These are phyloP conservation scores for Colletotrichum tropicicola DNA, from an alignment of 2,329 filamentous ascomycete genomes.

Conservation along the genomic window DNA sequence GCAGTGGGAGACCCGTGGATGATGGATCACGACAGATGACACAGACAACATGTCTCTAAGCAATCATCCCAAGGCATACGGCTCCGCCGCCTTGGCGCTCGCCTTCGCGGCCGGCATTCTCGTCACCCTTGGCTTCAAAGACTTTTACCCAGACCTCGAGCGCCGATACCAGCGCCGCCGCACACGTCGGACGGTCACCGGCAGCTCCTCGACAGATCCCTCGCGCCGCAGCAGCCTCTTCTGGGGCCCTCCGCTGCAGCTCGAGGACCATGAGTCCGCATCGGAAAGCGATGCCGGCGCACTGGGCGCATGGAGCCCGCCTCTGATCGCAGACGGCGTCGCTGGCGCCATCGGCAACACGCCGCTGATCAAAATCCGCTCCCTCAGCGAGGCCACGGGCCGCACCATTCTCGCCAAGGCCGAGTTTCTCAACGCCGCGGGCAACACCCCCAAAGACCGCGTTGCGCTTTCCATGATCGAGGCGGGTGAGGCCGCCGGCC, in stretches of 20 bases:
- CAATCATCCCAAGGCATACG: conserved; percentile 69
- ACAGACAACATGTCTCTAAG: conserved; percentile 62
- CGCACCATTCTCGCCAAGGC: conserved; percentile 93
- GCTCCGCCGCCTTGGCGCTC: conserved; percentile 71
- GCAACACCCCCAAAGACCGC: conserved; percentile 92
- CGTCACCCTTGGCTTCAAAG: conserved; percentile 80
- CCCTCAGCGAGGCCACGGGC: conserved; percentile 85
- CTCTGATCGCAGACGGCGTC: conserved; percentile 76
- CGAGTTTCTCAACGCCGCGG: conserved; percentile 95
- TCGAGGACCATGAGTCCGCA: conserved; percentile 63
- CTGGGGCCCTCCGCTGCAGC: conserved; percentile 57
- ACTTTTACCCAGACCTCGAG: conserved; percentile 80
- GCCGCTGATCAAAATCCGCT: conserved; percentile 85
- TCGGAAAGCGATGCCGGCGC: conserved; percentile 35
- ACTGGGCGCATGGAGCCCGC: conserved; percentile 34
- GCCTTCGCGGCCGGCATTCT: conserved; percentile 83
- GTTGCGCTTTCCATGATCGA: conserved; percentile 92
- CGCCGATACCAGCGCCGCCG: conserved; percentile 64
- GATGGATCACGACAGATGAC: conserved; percentile 27
- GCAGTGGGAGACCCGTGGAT: background rate
- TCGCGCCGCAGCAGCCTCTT: conserved; percentile 54
- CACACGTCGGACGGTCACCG: conserved; percentile 30
- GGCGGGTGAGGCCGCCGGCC: conserved; percentile 79
- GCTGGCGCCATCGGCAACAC: conserved; percentile 95
- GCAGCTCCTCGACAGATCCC: conserved; percentile 26